Evolutionary conservation across 2,329 filamentous ascomycete genomes (phyloP), one percentile per base, ranked within the genome.

Genomic region (Hirsutella thompsonii): DNA sequence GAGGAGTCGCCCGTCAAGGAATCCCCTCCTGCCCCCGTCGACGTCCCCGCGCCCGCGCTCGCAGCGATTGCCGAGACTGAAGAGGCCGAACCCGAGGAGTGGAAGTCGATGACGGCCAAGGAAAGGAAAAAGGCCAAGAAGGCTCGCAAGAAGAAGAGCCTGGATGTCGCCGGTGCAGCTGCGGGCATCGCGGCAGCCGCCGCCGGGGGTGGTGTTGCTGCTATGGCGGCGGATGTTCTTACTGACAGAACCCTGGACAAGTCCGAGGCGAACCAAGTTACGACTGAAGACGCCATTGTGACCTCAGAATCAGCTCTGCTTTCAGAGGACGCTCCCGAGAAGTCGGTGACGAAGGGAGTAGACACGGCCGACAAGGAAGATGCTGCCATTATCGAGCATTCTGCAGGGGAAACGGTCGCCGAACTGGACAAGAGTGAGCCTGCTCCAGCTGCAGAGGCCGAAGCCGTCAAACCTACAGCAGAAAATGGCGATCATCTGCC

Each of bases 91-190:
- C 38, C 44, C 30, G 46, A 46, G 14, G 42, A 44, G 19, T 42
- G 36, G 45, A 47, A 37, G 8, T 39, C 20, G 6, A 39, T 47
- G 41, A 41, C 46, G 2, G 42, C 46, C 9, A 49, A 50, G 35
- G 45, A 49, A 41, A 51, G 37, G 38, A 51, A 37, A 37, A 46
- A 46, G 40, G 43, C 32, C 28, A 53, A 43, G 35, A 52, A 49
- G 39, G 47, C 43, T 32, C 46, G 42, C 39, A 51, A 49, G 40
- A 19, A 34, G 4, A 47, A 42, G 36, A 39, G 44, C 4, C 20
- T 43, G 16, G 33, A 42, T 36, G 14, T 42, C 20, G 39, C 28
- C 3, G 30, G 19, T 11, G 41, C 41, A 21, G 44, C 47, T 20
- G 28, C 38, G 19, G 40, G 20, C 18, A 32, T 33, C 29, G 41